These are phyloP conservation scores for Debaryomyces castellii DNA, from an alignment of 805 yeast species.

Conservation along the genomic window DNA sequence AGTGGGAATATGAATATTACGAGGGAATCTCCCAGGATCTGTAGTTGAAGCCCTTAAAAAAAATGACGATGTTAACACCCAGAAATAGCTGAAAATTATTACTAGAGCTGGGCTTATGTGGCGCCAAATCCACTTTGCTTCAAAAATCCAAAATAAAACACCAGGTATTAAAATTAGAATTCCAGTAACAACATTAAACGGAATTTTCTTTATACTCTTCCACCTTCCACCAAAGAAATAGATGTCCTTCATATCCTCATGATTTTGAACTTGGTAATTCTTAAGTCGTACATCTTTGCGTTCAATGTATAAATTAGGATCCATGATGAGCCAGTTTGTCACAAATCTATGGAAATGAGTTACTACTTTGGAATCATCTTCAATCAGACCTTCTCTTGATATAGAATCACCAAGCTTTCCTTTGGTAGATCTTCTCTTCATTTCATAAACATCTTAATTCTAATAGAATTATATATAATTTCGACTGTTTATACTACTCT, in stretches of 20 bases:
- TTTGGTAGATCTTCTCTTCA: background rate
- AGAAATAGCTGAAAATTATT: constrained; percentile 56
- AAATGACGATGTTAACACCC: constrained; percentile 49
- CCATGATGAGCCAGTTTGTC: constrained; percentile 29
- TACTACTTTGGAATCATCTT: background rate
- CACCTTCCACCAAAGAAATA: constrained; percentile 69
- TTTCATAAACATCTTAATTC: background rate
- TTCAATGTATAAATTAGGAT: constrained; percentile 15
- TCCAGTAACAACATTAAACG: constrained; percentile 38
- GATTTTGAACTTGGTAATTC: constrained; percentile 46
- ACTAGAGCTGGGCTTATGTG: constrained; percentile 55
- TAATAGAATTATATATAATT: background rate
- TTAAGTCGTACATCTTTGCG: constrained; percentile 7
- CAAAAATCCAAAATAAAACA: constrained; percentile 50
- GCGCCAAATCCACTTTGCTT: constrained; percentile 56
- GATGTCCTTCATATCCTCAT: constrained; percentile 32
- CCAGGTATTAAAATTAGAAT: constrained; percentile 41
- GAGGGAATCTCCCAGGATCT: constrained; percentile 74
- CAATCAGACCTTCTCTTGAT: background rate
- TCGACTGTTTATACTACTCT: background rate
- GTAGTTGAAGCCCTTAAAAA: constrained; percentile 54
- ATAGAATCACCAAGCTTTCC: background rate
- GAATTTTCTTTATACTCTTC: constrained; percentile 41
- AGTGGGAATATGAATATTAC: constrained; percentile 57
- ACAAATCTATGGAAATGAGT: constrained; percentile 12